Evolutionary conservation across 1,284 basidiomycete species (phyloP), one percentile per base, ranked within the genome.

Genomic region (Tremellales sp.): DNA sequence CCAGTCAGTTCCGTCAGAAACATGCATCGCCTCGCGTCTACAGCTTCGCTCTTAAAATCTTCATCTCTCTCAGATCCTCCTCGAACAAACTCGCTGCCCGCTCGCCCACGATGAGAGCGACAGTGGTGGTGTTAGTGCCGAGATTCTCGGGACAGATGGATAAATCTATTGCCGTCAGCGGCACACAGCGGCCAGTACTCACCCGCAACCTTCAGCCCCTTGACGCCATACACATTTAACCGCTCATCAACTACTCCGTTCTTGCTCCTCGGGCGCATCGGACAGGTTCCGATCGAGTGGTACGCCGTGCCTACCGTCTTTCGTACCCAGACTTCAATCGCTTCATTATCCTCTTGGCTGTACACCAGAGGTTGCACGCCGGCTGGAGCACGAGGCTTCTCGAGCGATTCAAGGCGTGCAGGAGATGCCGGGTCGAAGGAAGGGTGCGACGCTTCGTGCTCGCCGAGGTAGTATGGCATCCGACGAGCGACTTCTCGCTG

Each of bases 221-320:
- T 56, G 0, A 82, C 76, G 5, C 83, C 84, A 57, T 85, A 84
- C 1, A 85, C 83, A 60, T 82, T 82, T 40, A 86, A 64, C 2
- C 71, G 74, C 3, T 78, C 53, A 55, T 85, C 82, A 6, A 86
- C 82, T 0, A 85, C 84, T 12, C 84, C 84, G 3, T 77, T 77
- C 44, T 75, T 51, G 13, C 78, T 76, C 22, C 79, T 76, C 1
- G 80, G 75, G 61, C 81, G 84, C 84, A 86, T 85, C 0, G 81
- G 78, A 53, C 83, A 84, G 0, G 84, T 86, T 15, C 82, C 48
- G 37, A 64, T 61, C 12, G 59, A 62, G 33, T 67, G 64, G 49
- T 57, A 70, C 21, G 65, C 63, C 12, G 63, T 68, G 3, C 48
- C 55, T 12, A 59, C 57, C 15, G 24, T 57, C 12, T 57, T 60